Evolutionary conservation across 495 filamentous ascomycete species (phyloP), one percentile per base, ranked within the genome.

Genomic region (Xylaria scruposa): DNA sequence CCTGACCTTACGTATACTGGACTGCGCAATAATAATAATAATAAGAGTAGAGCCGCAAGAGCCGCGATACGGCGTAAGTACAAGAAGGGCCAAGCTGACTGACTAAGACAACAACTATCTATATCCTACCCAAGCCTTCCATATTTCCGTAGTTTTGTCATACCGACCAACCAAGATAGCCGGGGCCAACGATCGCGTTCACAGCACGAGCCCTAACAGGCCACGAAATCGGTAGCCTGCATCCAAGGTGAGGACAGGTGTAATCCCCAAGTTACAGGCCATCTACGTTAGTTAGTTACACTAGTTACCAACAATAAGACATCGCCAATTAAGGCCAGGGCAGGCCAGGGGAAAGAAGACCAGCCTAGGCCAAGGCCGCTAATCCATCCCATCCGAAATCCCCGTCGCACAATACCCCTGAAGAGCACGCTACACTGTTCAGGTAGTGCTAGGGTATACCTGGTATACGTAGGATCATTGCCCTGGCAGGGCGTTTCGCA

Each of bases 181-280:
- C 51, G 24, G 24, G 51, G 51, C 51, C 21, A 13, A 21, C 9
- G 21, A 29, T 59, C 29, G 54, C 58, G n/a, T 60, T 60, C 58
- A 19, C 31, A 60, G 56, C 56, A 38, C 56, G 21, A 36, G 31
- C 29, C 58, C 29, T 60, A 36, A 36, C 29, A 40, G 58, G 9
- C 58, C 58, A 60, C 31, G 33, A 38, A 60, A 38, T 26, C 58
- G 58, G 17, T 10, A 21, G 12, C 58, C 65, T 67, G 65, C 65
- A 67, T 67, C 36, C 65, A 54, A 51, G 63, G 63, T 67, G 63
- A 67, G 47, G n/a, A 65, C 26, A 65, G 26, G 26, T 36, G 63
- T 44, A 51, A 13, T n/a, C n/a, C n/a, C n/a, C n/a, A n/a, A n/a
- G n/a, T n/a, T n/a, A n/a, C n/a, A n/a, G n/a, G n/a, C n/a, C n/a